Percentiles rank a stretch among this genome's conserved stretches.
These are phyloP conservation scores for Cystofilobasidium bisporidii DNA, from an alignment of 768 basidiomycete genomes.

Conservation along the genomic window DNA sequence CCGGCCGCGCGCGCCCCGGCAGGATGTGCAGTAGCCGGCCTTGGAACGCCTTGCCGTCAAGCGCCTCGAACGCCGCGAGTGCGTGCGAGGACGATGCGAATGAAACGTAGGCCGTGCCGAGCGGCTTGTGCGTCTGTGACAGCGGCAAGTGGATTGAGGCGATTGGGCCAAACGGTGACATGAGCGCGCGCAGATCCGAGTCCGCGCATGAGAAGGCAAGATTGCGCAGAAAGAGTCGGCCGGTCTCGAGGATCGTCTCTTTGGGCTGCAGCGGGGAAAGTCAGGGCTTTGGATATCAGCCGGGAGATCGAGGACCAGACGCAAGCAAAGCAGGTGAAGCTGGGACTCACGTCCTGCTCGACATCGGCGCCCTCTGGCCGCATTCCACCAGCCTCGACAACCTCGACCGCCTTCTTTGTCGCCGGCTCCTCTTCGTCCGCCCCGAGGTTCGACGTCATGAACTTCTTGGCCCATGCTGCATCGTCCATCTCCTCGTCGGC, in stretches of 20 bases:
- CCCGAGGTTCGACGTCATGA: slow-evolving; percentile 34
- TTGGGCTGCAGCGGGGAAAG: slow-evolving; percentile 29
- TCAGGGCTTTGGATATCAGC: not conserved
- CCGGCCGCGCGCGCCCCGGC: slow-evolving; percentile 39
- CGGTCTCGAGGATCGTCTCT: slow-evolving; percentile 58
- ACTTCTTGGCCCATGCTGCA: slow-evolving; percentile 9
- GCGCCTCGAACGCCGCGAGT: slow-evolving; percentile 59
- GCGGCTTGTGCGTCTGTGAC: slow-evolving; percentile 45
- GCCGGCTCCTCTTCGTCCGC: slow-evolving; percentile 42
- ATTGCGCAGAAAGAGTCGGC: slow-evolving; percentile 86
- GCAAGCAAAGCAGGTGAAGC: not conserved
- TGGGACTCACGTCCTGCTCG: slow-evolving; percentile 16
- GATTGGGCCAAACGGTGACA: slow-evolving; percentile 60
- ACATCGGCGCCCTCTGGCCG: slow-evolving; percentile 30
- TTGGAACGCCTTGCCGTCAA: slow-evolving; percentile 80
- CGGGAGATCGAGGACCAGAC: not conserved
- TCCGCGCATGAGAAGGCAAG: slow-evolving; percentile 76
- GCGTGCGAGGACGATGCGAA: slow-evolving; percentile 48
- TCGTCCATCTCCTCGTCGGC: slow-evolving; percentile 27
- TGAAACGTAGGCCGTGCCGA: slow-evolving; percentile 57
- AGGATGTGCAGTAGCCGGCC: slow-evolving; percentile 85
- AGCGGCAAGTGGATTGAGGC: slow-evolving; percentile 55
- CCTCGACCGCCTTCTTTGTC: slow-evolving; percentile 51
- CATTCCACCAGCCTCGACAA: slow-evolving; percentile 35
- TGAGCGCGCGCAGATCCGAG: slow-evolving; percentile 56